Conservation (phyloP, 2,329 filamentous ascomycete species). For the Tolypocladium guangdongense region DNA sequence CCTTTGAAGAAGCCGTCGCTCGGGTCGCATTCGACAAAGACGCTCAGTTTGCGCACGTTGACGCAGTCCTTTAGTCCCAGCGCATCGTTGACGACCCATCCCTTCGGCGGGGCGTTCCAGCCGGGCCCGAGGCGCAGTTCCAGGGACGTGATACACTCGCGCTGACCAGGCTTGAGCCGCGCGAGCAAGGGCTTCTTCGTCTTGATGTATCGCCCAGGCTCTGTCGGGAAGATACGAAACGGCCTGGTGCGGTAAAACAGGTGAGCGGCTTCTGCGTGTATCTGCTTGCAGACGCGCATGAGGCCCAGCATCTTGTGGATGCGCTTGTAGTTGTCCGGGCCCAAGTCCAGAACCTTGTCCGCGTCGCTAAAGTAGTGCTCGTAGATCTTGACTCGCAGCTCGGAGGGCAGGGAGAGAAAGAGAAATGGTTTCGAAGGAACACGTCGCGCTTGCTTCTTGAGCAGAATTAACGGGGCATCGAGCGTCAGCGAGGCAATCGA, state of each 20-base stretch:
- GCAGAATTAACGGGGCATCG: constrained; percentile 21
- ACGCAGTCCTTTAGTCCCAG: constrained; percentile 54
- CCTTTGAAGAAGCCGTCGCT: constrained; percentile 56
- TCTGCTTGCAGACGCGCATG: constrained; percentile 47
- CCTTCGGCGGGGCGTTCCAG: constrained; percentile 57
- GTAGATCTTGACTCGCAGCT: constrained; percentile 61
- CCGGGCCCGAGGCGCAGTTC: constrained; percentile 64
- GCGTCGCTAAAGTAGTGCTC: constrained; percentile 45
- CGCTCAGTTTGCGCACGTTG: constrained; percentile 46
- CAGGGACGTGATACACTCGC: constrained; percentile 48
- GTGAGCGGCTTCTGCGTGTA: constrained; percentile 53
- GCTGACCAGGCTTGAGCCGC: constrained; percentile 50
- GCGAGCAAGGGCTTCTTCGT: constrained; percentile 61
- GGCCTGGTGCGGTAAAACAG: constrained; percentile 53
- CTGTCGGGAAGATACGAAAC: constrained; percentile 56
- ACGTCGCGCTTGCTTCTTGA: constrained; percentile 18
- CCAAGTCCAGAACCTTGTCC: constrained; percentile 51
- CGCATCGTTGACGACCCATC: constrained; percentile 56
- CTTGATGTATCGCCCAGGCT: constrained; percentile 57
- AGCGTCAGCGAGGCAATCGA: constrained; percentile 33
- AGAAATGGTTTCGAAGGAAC: constrained; percentile 39
- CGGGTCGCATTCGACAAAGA: constrained; percentile 65
- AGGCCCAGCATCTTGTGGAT: constrained; percentile 49
- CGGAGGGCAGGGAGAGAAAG: constrained; percentile 57
- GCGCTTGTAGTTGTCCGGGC: constrained; percentile 52